Percentiles rank a stretch among this genome's conserved stretches.
These are phyloP conservation scores for Termitomyces sp. DNA, from an alignment of 768 basidiomycete species.

Conservation along the genomic window DNA sequence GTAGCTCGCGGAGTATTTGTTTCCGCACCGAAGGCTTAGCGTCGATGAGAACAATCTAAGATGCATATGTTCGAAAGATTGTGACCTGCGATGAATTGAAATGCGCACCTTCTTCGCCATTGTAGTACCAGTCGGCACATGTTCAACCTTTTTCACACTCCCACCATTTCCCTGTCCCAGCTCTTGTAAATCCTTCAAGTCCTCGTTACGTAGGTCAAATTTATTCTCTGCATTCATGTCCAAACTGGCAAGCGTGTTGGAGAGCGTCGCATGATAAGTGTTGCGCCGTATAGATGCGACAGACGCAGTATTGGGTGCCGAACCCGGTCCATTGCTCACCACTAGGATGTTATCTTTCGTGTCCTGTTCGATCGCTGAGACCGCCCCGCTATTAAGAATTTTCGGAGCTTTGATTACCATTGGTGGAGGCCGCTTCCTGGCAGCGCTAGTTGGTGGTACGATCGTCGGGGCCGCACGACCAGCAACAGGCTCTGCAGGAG, in stretches of 20 bases:
- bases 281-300: slow-evolving; percentile 52
- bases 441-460: slow-evolving; percentile 20
- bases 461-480: slow-evolving; percentile 48
- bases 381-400: slow-evolving; percentile 37
- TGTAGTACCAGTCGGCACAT: slow-evolving; percentile 81
- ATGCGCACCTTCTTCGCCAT: slow-evolving; percentile 95
- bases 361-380: slow-evolving; percentile 35
- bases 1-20: slow-evolving; percentile 95
- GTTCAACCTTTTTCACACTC: slow-evolving; percentile 94
- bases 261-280: slow-evolving; percentile 75
- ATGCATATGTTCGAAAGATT: background rate
- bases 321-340: slow-evolving; percentile 41
- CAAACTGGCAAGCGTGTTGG: slow-evolving; percentile 79
- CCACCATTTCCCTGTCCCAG: slow-evolving; percentile 96
- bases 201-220: slow-evolving; percentile 81
- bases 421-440: slow-evolving; percentile 76
- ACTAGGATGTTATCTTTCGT: slow-evolving; percentile 32
- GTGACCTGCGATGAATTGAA: background rate
- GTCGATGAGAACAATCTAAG: slow-evolving; percentile 90
- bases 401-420: slow-evolving; percentile 76
- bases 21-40: slow-evolving; percentile 95
- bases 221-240: slow-evolving; percentile 85
- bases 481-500: slow-evolving; percentile 35
- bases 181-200: slow-evolving; percentile 85
- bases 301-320: slow-evolving; percentile 47